Evolutionary conservation across 2,329 filamentous ascomycete genomes (phyloP).

Genomic region (Ophiostoma australiae): DNA sequence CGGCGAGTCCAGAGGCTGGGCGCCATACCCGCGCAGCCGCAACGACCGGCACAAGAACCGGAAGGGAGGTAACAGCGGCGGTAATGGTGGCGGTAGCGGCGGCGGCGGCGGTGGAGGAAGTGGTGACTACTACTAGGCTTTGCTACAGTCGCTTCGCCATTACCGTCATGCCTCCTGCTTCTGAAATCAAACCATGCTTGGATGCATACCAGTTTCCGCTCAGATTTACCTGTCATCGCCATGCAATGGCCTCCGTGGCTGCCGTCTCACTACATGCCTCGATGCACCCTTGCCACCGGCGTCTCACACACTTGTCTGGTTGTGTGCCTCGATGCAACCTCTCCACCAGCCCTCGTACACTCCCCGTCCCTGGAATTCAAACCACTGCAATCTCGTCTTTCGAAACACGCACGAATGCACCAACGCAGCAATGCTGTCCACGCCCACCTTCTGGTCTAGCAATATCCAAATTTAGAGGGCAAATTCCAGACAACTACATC

Average conservation of each 20-base stretch:
- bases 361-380: neutral
- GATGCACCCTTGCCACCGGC: neutral
- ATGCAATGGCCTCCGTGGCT: too few relatives aligned
- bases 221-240: neutral
- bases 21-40: constrained; percentile 20
- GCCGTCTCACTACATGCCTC: neutral
- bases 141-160: neutral
- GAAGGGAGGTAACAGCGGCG: constrained; percentile 27
- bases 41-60: constrained; percentile 20
- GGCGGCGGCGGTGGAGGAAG: neutral
- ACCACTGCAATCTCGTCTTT: neutral
- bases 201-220: neutral
- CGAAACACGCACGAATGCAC: neutral
- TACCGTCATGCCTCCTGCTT: neutral
- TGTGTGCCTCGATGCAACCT: neutral
- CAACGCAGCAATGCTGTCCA: neutral
- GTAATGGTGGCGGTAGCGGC: constrained; percentile 20
- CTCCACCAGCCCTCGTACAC: neutral
- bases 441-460: neutral
- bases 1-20: constrained; percentile 17
- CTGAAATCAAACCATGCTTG: neutral
- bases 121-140: constrained; percentile 7
- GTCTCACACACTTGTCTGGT: neutral
- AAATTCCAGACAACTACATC: neutral
- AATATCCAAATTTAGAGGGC: neutral